Conservation (phyloP, 768 basidiomycete species). For the Panus rudis region DNA sequence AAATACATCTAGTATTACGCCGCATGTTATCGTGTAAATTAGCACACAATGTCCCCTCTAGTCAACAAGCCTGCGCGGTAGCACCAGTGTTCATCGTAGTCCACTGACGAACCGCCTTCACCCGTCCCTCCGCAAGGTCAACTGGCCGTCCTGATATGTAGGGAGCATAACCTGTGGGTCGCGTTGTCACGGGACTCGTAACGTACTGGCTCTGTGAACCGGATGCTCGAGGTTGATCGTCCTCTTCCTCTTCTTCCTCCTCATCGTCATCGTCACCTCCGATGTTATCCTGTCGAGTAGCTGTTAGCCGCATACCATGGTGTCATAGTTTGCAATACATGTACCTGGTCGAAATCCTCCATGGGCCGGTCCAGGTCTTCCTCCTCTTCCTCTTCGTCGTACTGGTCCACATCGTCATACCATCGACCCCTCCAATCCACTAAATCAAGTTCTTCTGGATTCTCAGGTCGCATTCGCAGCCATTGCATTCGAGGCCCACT, state of each 20-base stretch:
- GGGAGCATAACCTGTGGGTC: too few species aligned
- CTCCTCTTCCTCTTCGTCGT: slow-evolving; percentile 43
- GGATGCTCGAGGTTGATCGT: slow-evolving; percentile 26
- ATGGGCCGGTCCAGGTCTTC: slow-evolving; percentile 56
- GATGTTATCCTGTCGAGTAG: slow-evolving; percentile 22
- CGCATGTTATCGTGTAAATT: too few species aligned
- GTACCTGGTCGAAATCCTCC: slow-evolving; percentile 83
- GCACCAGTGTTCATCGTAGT: slow-evolving; percentile 12
- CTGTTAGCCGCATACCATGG: neutral
- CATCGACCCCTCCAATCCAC: slow-evolving; percentile 91
- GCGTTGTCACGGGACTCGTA: too few species aligned
- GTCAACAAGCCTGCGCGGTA: too few species aligned
- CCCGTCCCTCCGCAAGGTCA: slow-evolving; percentile 1
- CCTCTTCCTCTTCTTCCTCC: slow-evolving; percentile 49
- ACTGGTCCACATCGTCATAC: slow-evolving; percentile 74
- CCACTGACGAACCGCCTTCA: slow-evolving; percentile 48
- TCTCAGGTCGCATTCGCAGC: slow-evolving; percentile 83
- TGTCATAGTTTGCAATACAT: slow-evolving; percentile 17
- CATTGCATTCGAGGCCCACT: slow-evolving; percentile 97
- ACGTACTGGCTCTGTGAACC: slow-evolving; percentile 16
- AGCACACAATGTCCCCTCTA: too few species aligned
- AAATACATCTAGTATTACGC: too few species aligned
- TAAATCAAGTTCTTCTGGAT: slow-evolving; percentile 69
- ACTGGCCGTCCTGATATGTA: too few species aligned
- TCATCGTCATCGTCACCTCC: slow-evolving; percentile 42